Conservation (phyloP, 2,329 filamentous ascomycete species). For the Claviceps digitariae region DNA sequence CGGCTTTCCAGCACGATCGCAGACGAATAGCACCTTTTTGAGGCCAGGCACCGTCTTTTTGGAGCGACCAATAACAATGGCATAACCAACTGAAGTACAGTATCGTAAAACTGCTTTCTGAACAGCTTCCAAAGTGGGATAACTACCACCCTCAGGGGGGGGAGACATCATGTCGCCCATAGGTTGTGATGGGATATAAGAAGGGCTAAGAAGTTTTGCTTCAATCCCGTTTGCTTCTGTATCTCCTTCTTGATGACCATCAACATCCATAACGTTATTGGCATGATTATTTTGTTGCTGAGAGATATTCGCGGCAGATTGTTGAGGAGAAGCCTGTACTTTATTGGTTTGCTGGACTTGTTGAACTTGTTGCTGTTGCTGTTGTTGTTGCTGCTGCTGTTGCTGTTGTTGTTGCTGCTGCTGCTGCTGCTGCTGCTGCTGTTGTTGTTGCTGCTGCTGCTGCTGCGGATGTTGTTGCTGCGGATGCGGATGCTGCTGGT, state of each 20-base stretch:
- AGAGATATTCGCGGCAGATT: slow-evolving; percentile 21
- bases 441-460: slow-evolving; percentile 15
- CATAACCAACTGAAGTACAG: slow-evolving; percentile 53
- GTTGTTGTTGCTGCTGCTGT: slow-evolving; percentile 9
- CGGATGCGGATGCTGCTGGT: slow-evolving; percentile 13
- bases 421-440: slow-evolving; percentile 15
- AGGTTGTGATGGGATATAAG: slow-evolving; percentile 38
- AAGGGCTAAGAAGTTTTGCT: slow-evolving; percentile 32
- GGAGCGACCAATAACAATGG: slow-evolving; percentile 53
- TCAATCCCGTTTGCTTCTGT: slow-evolving; percentile 30
- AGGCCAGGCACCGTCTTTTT: slow-evolving; percentile 54
- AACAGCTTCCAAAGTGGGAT: slow-evolving; percentile 49
- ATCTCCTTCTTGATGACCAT: slow-evolving; percentile 34
- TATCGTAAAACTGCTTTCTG: slow-evolving; percentile 52
- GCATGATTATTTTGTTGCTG: slow-evolving; percentile 28
- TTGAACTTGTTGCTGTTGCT: slow-evolving; percentile 16
- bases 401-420: background rate
- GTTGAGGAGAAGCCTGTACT: slow-evolving; percentile 17
- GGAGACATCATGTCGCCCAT: slow-evolving; percentile 48
- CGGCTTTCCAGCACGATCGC: slow-evolving; percentile 50
- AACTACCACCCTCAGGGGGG: slow-evolving; percentile 50
- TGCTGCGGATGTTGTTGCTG: slow-evolving; percentile 4
- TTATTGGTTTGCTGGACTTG: slow-evolving; percentile 21
- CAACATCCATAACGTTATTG: slow-evolving; percentile 39
- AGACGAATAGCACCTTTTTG: slow-evolving; percentile 56